phyloP scores from a whole-genome alignment of 148 eudicot genomes.

The Persicaria tinctoria region DNA sequence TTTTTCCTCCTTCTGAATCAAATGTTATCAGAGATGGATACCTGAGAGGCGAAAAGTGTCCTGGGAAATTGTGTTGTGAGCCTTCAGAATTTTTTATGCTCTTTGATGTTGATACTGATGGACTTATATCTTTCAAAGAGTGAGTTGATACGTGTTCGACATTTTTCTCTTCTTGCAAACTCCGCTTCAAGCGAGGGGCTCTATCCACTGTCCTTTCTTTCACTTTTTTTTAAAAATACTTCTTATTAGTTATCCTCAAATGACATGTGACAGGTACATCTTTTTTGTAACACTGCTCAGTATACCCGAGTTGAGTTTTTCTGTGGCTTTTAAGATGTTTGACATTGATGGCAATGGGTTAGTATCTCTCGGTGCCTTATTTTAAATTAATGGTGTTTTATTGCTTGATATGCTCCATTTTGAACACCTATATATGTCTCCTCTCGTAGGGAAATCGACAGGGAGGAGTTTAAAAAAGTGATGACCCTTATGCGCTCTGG shows the following conservation, averaged over 20 bases:
- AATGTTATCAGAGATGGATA: conserved; percentile 48
- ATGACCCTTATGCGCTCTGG: conserved; percentile 57
- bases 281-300: conserved; percentile 65
- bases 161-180: conserved; percentile 6
- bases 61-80: conserved; percentile 44
- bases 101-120: conserved; percentile 53
- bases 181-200: neutral
- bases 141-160: conserved; percentile 22
- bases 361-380: conserved; percentile 19
- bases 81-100: conserved; percentile 58
- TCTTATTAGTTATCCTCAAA: neutral
- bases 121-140: conserved; percentile 63
- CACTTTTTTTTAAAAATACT: neutral
- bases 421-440: neutral
- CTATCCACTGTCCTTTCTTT: neutral
- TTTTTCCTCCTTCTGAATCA: conserved; percentile 67
- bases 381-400: neutral
- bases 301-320: conserved; percentile 65
- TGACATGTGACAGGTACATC: conserved; percentile 44
- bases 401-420: neutral
- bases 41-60: conserved; percentile 46
- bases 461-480: conserved; percentile 63
- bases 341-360: conserved; percentile 53
- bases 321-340: conserved; percentile 67
- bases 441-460: conserved; percentile 49